Evolutionary conservation across 2,329 filamentous ascomycete genomes (phyloP).

Genomic region (Catunica adiposa): DNA sequence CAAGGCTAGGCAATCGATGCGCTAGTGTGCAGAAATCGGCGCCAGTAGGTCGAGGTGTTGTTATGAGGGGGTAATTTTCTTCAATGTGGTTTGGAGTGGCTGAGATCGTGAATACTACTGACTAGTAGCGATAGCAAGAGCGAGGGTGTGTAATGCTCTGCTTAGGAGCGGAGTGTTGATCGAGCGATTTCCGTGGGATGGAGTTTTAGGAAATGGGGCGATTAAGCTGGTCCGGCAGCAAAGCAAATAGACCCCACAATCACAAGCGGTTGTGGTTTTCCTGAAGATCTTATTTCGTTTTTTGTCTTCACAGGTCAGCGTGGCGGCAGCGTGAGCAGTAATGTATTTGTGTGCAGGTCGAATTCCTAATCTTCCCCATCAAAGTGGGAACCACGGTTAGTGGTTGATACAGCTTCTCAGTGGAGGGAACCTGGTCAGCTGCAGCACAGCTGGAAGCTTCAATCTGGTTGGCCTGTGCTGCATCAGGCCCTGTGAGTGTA

Average conservation of each 20-base stretch:
- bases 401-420: neutral
- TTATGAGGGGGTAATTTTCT: neutral
- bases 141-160: neutral
- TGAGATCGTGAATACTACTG: neutral
- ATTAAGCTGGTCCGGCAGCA: neutral
- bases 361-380: neutral
- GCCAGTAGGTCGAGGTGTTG: neutral
- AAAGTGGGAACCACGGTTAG: neutral
- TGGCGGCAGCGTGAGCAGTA: neutral
- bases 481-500: neutral
- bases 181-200: neutral
- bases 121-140: neutral
- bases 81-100: neutral
- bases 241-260: neutral
- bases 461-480: neutral
- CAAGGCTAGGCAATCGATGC: constrained; percentile 6
- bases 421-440: neutral
- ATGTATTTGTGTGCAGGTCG: neutral
- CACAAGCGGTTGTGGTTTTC: neutral
- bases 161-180: too few relatives aligned
- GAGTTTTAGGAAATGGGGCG: neutral
- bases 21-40: neutral
- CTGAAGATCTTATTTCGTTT: neutral
- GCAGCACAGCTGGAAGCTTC: neutral
- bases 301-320: neutral